Evolutionary conservation across 2,329 filamentous ascomycete species (phyloP).

Genomic region (Ophiostoma sp.): DNA sequence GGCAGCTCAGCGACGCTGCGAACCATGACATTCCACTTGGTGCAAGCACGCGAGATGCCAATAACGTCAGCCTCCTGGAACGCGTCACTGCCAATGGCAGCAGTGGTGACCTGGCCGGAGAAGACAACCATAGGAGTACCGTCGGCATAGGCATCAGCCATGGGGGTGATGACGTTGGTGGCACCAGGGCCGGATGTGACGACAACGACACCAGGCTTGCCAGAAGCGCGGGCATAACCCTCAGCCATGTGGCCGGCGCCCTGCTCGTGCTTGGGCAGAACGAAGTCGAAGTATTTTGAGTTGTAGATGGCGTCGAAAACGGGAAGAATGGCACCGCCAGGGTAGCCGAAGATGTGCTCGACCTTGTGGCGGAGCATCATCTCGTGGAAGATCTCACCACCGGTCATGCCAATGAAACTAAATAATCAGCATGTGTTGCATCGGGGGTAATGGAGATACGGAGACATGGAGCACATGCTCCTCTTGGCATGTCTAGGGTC

Average conservation of each 20-base stretch:
- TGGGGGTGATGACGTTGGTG: conserved; percentile 92
- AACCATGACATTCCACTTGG: conserved; percentile 99
- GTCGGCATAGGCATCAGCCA: conserved; percentile 93
- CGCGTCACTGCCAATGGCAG: conserved; percentile 86
- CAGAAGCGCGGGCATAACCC: conserved; percentile 89
- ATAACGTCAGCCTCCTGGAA: conserved; percentile 96
- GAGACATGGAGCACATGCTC: neutral
- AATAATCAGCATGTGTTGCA: neutral
- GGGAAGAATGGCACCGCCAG: conserved; percentile 91
- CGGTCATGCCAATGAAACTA: conserved; percentile 88
- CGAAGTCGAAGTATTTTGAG: conserved; percentile 92
- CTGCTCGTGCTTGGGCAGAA: conserved; percentile 93
- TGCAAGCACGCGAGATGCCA: conserved; percentile 90
- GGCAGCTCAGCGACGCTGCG: conserved; percentile 92
- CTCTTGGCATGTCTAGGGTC: neutral
- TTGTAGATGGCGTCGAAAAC: conserved; percentile 99
- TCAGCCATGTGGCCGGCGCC: conserved; percentile 98
- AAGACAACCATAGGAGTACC: conserved; percentile 96
- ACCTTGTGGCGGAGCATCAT: conserved; percentile 95
- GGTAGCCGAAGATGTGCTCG: conserved; percentile 91
- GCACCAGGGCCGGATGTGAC: conserved; percentile 96
- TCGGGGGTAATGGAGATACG: neutral
- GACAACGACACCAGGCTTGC: conserved; percentile 89
- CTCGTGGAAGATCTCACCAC: conserved; percentile 96
- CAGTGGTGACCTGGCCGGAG: conserved; percentile 84